Evolutionary conservation across 495 filamentous ascomycete species (phyloP).

Genomic region (Trichoderma virens): DNA sequence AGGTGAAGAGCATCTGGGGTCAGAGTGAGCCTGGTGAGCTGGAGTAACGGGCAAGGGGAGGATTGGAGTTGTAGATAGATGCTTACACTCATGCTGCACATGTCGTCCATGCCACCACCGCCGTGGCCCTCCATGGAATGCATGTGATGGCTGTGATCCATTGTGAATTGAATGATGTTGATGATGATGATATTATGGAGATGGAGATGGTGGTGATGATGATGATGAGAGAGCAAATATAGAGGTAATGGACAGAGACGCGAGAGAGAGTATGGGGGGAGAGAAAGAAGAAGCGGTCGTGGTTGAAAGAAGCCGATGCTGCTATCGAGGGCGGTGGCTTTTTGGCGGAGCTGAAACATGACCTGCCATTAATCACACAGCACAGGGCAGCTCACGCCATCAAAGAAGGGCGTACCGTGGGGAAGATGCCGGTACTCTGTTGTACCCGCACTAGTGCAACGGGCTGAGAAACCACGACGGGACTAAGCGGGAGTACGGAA

Average conservation of each 20-base stretch:
- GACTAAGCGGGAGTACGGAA: too few species aligned
- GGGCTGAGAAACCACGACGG: too few species aligned
- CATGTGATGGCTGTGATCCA: slow-evolving; percentile 33
- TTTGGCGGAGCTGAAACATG: not conserved
- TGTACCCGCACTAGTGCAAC: too few species aligned
- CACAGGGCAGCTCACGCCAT: too few species aligned
- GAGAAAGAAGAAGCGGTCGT: slow-evolving; percentile 25
- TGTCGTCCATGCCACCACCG: slow-evolving; percentile 21
- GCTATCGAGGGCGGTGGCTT: not conserved
- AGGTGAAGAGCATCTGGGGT: slow-evolving; percentile 92
- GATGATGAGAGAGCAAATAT: slow-evolving; percentile 33
- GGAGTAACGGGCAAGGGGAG: slow-evolving; percentile 7
- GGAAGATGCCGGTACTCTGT: too few species aligned
- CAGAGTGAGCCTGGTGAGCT: not conserved
- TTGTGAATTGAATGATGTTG: too few species aligned
- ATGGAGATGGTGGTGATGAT: too few species aligned
- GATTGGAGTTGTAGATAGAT: not conserved
- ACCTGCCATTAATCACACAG: too few species aligned
- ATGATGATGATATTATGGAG: too few species aligned
- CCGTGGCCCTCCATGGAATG: slow-evolving; percentile 12
- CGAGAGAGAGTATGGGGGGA: too few species aligned
- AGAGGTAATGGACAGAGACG: too few species aligned
- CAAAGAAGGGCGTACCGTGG: too few species aligned
- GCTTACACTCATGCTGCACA: slow-evolving; percentile 80
- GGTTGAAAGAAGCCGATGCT: not conserved